Evolutionary conservation across 2,329 filamentous ascomycete species (phyloP), one percentile per base, ranked within the genome.

Genomic region (Cladosporium oxysporum): DNA sequence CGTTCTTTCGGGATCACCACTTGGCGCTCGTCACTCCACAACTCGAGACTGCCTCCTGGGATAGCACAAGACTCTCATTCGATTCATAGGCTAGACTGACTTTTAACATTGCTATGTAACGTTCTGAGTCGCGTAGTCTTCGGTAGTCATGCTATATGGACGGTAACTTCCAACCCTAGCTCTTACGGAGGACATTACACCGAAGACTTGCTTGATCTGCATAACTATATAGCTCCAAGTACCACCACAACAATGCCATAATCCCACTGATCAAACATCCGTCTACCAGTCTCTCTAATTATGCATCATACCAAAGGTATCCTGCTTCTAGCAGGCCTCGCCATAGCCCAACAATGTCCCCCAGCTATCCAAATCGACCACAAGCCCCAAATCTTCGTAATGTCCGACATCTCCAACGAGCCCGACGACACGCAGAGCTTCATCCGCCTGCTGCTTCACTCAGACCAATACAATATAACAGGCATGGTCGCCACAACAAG

Each of bases 321-420:
- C 35, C 61, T 63, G 61, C 61, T 63, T 3, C 37, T 66, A 11
- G 50, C 60, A 52, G 58, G 59, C 16, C 16, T 47, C 12, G 60
- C 53, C 53, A 2, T 33, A 21, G 31, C 55, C 12, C 59, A 69
- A 52, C 41, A 44, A 67, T 69, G 69, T 37, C 62, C 59, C 6
- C 68, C 68, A 28, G 65, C 68, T n/a, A 68, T 69, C 29, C 65
- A 65, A 16, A 57, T 71, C 29, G 70, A 69, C 58, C 65, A 53
- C 53, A 67, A 70, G 55, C 67, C 67, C 26, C 71, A 69, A 62
- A 66, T 75, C 63, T 74, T 73, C 64, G 65, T 74, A 62, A 59
- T 72, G 69, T 71, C 70, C 12, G 72, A 75, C 64, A 75, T 73
- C 23, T 72, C 72, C 2, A 74, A 74, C 60, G 73, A 74, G 50